Base-by-base conservation (phyloP, 345 rosid species). In the Eucalyptus curtisii region DNA sequence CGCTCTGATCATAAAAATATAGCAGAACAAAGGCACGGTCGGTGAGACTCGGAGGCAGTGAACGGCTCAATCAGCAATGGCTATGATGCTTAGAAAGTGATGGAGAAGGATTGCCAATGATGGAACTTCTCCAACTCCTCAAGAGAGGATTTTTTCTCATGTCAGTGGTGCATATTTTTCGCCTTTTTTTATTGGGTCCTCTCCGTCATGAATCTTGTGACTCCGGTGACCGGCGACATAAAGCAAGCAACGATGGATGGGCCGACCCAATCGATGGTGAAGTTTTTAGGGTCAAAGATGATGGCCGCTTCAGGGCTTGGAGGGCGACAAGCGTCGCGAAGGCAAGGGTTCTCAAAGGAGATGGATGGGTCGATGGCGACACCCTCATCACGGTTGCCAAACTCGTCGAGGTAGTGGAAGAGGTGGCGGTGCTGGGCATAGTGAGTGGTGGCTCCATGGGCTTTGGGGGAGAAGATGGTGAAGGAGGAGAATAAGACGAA, bases 241-340 rank as follows among this genome's bases (percentile, higher is more conserved):
- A 61, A 61, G 68, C 31, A 61, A 61, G 31, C 31, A 61, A 61
- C 68, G 92, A 95, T 42, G 95, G 57, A 52, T 52, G 97, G 89
- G 88, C 99, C 95, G 80, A 89, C 90, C 98, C 98, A 95, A 89
- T 94, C 71, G 1, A 11, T 52, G 27, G 96, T 96, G 64, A 92
- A 86, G 88, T 95, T 96, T n/a, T 20, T 86, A 19, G 96, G 98
- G 91, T 96, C 97, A 42, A 96, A 96, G 90, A 94, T 90, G 57
- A 96, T 94, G 19, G 53, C 86, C 53, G 19, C 37, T 47, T 47
- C 2, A 7, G 20, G 53, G 53, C 12, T 8, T 45, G 55, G 33
- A 84, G 52, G 4, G 16, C 1, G 1, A 40, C 1, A 68, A 24
- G 82, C 22, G 8, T 76, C 7, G 7, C 7, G 27, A 44, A 76